Evolutionary conservation across 805 yeast species (phyloP), one percentile per base, ranked within the genome.

Genomic region (Ogataea paradorogensis): DNA sequence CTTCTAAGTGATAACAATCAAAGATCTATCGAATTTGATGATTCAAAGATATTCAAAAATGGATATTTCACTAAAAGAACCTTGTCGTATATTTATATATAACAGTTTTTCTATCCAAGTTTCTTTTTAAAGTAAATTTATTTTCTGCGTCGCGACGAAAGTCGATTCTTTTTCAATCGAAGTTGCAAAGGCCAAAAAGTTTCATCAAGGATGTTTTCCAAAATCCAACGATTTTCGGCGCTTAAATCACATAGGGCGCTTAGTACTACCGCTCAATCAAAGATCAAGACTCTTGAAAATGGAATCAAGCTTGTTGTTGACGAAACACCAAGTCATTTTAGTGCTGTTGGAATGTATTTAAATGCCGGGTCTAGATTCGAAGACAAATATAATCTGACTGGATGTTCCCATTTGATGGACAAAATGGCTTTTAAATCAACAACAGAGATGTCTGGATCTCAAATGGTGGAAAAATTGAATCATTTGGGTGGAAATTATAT

Each of bases 281-380:
- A 49, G 30, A 51, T 54, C 33, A 51, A 56, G 27, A 68, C 80
- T 0, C 68, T 91, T 24, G 50, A 73, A 6, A 91, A 89, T 63
- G 97, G 97, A 2, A 66, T 90, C 26, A 72, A 82, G 47, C 82
- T 91, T 5, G 90, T 88, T 9, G 84, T 95, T 3, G 93, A 88
- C 45, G 80, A 85, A 30, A 75, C 84, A 0, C 93, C 96, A 1
- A 89, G 95, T 27, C 95, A 90, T 62, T 93, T 93, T 59, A 74
- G 91, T 42, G 95, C 96, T 0, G 63, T 90, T 31, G 98, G 98
- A 1, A 74, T 91, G 31, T 93, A 87, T 56, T 74, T 93, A 5
- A 83, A 85, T 55, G 95, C 95, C 1, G 99, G 99, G 1, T 82
- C 96, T 2, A 73, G 98, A 35, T 88, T 70, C 58, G 98, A 93